Evolutionary conservation across 768 basidiomycete genomes (phyloP), one percentile per base, ranked within the genome.

Genomic region (Pulveroboletus frians): DNA sequence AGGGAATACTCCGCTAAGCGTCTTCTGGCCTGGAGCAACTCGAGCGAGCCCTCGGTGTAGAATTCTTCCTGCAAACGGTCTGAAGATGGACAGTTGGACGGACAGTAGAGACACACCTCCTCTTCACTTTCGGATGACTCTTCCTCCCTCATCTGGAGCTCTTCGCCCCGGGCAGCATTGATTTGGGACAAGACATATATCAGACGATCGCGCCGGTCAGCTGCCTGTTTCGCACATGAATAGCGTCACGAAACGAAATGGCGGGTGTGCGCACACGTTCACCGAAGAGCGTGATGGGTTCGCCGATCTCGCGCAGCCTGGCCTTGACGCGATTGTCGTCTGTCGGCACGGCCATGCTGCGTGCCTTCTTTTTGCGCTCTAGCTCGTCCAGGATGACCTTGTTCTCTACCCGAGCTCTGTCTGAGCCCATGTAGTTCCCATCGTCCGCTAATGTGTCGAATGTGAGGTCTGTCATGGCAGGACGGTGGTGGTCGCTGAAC

Each of bases 211-310:
- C 96, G 75, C 57, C 95, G 79, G 73, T 99, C 96, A 62, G 93
- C 92, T 58, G 92, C 89, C 93, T 97, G 66, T 54, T 52, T 37
- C 55, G 53, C 51, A 51, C 39, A 39, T 58, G 50, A 53, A 52
- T 49, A 41, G 32, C 39, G 34, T 61, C 45, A 37, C 47, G 26
- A 31, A 39, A 27, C 23, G 39, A 23, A 7, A 20, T 27, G 30
- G 23, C 4, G 42, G 39, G 54, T 51, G 50, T n/a, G 81, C 91
- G 67, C 63, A 96, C 93, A 51, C 92, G 84, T 79, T 98, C 96
- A 55, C 94, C 96, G 59, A 98, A 99, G 23, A 98, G 77, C 5
- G 94, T 97, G 61, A 98, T 94, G 34, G 96, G 96, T 67, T 99
- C 92, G 34, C 92, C 94, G 58, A 96, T 84, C 71, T 95, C 92